Percentiles rank a stretch among this genome's conserved stretches.
Evolutionary conservation across 495 filamentous ascomycete genomes (phyloP).

Genomic region (Penicillium coffeae): DNA sequence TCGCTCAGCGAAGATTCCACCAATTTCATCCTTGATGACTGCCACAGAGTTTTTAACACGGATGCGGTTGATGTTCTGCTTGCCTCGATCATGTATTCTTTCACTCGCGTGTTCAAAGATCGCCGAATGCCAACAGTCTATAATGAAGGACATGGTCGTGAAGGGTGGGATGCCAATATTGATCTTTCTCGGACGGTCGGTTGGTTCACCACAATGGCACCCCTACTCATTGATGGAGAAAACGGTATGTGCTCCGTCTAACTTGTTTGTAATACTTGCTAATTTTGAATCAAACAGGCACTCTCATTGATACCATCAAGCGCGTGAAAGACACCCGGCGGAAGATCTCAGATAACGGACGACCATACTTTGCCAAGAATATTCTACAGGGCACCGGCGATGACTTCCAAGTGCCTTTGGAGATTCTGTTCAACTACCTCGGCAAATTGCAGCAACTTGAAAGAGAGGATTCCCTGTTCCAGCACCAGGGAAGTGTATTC

Average conservation of each 20-base stretch:
- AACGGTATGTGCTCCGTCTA: slow-evolving; percentile 24
- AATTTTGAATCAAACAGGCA: slow-evolving; percentile 6
- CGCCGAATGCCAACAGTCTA: slow-evolving; percentile 51
- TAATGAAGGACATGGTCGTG: slow-evolving; percentile 56
- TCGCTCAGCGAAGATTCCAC: slow-evolving; percentile 44
- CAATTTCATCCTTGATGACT: slow-evolving; percentile 35
- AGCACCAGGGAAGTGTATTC: slow-evolving; percentile 51
- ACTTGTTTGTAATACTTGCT: background rate
- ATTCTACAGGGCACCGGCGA: slow-evolving; percentile 43
- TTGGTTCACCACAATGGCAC: slow-evolving; percentile 59
- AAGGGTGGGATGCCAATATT: slow-evolving; percentile 44
- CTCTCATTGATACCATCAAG: slow-evolving; percentile 36
- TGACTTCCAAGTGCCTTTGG: slow-evolving; percentile 54
- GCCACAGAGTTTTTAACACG: slow-evolving; percentile 46
- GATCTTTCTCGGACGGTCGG: slow-evolving; percentile 56
- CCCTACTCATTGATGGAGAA: slow-evolving; percentile 31
- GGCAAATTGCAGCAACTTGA: slow-evolving; percentile 59
- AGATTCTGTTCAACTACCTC: slow-evolving; percentile 68
- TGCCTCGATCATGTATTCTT: slow-evolving; percentile 49
- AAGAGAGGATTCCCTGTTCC: slow-evolving; percentile 55
- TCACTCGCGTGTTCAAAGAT: slow-evolving; percentile 46
- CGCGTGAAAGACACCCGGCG: slow-evolving; percentile 46
- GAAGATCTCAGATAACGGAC: slow-evolving; percentile 35
- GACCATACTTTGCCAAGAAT: slow-evolving; percentile 47
- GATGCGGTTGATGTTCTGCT: slow-evolving; percentile 53